These are phyloP conservation scores for Celoporthe dispersa DNA, from an alignment of 2,329 filamentous ascomycete species.

Conservation along the genomic window DNA sequence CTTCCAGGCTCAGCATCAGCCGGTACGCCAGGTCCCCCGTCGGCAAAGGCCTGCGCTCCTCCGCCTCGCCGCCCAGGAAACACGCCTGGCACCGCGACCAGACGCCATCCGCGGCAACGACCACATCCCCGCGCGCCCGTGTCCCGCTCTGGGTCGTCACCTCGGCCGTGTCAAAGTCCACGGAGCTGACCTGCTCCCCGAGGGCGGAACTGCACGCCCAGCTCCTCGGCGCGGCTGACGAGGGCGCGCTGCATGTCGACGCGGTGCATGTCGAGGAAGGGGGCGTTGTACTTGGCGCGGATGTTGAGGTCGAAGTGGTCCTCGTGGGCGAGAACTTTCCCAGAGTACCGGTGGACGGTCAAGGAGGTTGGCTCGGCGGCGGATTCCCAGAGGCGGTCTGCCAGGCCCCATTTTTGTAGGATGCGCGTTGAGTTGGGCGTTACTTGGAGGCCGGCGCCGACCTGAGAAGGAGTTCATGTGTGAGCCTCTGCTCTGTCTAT, in stretches of 20 bases:
- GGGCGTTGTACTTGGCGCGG: slow-evolving; percentile 36
- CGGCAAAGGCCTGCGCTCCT: slow-evolving; percentile 53
- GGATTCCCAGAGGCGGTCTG: slow-evolving; percentile 30
- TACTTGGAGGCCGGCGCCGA: slow-evolving; percentile 37
- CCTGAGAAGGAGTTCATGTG: not conserved
- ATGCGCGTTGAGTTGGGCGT: slow-evolving; percentile 38
- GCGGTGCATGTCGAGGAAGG: slow-evolving; percentile 53
- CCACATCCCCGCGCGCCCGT: slow-evolving; percentile 53
- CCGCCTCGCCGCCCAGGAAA: slow-evolving; percentile 43
- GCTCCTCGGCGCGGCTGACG: slow-evolving; percentile 52
- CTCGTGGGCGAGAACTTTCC: slow-evolving; percentile 37
- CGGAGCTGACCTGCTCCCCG: slow-evolving; percentile 48
- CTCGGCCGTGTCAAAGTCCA: slow-evolving; percentile 53
- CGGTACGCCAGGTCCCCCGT: slow-evolving; percentile 70
- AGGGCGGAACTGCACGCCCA: slow-evolving; percentile 58
- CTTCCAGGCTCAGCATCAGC: slow-evolving; percentile 57
- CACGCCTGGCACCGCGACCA: slow-evolving; percentile 62
- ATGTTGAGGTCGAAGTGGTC: slow-evolving; percentile 35
- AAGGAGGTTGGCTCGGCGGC: slow-evolving; percentile 35
- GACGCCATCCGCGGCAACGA: slow-evolving; percentile 68
- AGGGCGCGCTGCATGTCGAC: slow-evolving; percentile 63
- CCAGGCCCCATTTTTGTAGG: slow-evolving; percentile 35
- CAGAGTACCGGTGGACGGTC: slow-evolving; percentile 38
- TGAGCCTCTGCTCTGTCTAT: too few relatives aligned
- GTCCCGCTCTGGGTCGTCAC: slow-evolving; percentile 45